Evolutionary conservation across 1,284 basidiomycete species (phyloP), one percentile per base, ranked within the genome.

Genomic region (Tilletia setariae): DNA sequence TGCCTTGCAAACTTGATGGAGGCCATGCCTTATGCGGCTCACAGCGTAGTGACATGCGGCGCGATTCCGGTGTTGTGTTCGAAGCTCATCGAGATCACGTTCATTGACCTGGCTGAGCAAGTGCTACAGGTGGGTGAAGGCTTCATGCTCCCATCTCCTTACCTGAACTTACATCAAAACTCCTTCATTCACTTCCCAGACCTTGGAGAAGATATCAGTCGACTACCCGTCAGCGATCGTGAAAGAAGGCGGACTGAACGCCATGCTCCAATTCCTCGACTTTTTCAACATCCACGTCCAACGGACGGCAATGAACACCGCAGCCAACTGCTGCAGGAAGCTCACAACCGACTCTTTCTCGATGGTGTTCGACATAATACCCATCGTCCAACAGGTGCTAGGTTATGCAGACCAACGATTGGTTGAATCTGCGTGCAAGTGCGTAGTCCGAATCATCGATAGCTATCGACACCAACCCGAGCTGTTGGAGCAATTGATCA

Each of bases 1-100:
- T 82, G 80, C 71, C 69, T 82, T n/a, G 78, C 81, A 66, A 79
- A 82, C 65, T 74, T 82, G 40, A 78, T 82, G 70, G 81, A 82
- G 65, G 81, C 80, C 25, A 75, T 82, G 75, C 81, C 81, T n/a
- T 76, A 79, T 30, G 72, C 80, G 8, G 75, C 78, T 11, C 77
- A 78, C 63, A 71, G 67, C 62, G 76, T 82, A 47, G 80, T 81
- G 28, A 61, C 70, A 7, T 66, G 70, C 42, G 78, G 78, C 42
- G 78, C 77, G n/a, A 72, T 82, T 32, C 79, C 79, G 15, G 72
- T 82, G 6, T 71, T 82, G 53, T 72, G 74, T 65, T 70, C 71
- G 13, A 80, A 82, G 72, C 70, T 82, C 64, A 77, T 75, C 66
- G 78, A 81, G 67, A 81, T 82, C 64, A 74, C 77, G 15, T 81